Evolutionary conservation across 2,329 filamentous ascomycete species (phyloP).

Genomic region (Dothidotthia symphoricarpi): DNA sequence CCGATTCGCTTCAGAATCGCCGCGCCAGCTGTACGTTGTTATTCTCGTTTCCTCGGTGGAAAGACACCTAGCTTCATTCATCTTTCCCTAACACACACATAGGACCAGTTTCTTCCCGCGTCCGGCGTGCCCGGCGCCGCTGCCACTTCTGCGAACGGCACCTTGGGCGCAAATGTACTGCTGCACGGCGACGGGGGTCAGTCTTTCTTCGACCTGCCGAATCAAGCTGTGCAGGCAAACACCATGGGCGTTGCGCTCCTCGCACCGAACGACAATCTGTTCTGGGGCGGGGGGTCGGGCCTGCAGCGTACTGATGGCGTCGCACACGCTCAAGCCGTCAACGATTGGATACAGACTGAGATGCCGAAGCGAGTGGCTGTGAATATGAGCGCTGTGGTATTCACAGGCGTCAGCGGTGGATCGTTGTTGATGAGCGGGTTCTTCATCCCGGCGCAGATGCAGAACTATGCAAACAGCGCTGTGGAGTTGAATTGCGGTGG

Average conservation of each 20-base stretch:
- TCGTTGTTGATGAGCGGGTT: constrained; percentile 56
- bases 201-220: constrained; percentile 59
- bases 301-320: constrained; percentile 56
- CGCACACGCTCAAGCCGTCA: constrained; percentile 56
- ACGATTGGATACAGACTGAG: constrained; percentile 51
- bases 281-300: constrained; percentile 58
- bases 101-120: constrained; percentile 51
- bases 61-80: no score
- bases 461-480: constrained; percentile 51
- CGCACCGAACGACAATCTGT: constrained; percentile 54
- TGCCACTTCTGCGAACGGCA: constrained; percentile 34
- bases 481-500: constrained; percentile 59
- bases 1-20: constrained; percentile 57
- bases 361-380: constrained; percentile 57
- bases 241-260: constrained; percentile 56
- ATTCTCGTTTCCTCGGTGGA: no score
- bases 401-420: constrained; percentile 59
- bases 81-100: no score
- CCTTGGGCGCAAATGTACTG: constrained; percentile 54
- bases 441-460: constrained; percentile 58
- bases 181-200: constrained; percentile 61
- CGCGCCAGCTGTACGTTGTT: constrained; percentile 47
- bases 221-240: constrained; percentile 53
- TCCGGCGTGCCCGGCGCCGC: constrained; percentile 52
- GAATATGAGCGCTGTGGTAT: constrained; percentile 53